These are phyloP conservation scores for Candida maesae DNA, from an alignment of 805 yeast species.

Conservation along the genomic window DNA sequence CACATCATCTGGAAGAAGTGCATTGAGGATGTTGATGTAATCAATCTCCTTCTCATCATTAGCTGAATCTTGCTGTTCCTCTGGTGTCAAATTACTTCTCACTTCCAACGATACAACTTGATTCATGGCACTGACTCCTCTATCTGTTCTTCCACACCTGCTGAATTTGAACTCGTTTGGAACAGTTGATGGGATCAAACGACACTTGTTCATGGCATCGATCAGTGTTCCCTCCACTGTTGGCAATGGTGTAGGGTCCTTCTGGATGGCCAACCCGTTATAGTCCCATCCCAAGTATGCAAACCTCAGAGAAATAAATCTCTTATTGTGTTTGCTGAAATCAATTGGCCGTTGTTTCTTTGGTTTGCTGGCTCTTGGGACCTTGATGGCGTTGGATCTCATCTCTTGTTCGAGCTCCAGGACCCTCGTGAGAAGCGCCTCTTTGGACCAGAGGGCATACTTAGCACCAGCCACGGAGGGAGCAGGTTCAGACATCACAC, in stretches of 20 bases:
- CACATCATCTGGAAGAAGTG: slow-evolving; percentile 75
- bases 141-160: slow-evolving; percentile 92
- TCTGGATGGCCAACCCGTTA: slow-evolving; percentile 83
- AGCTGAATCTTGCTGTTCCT: slow-evolving; percentile 53
- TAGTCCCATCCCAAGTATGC: slow-evolving; percentile 94
- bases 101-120: slow-evolving; percentile 83
- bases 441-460: slow-evolving; percentile 61
- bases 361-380: slow-evolving; percentile 1
- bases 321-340: slow-evolving; percentile 53
- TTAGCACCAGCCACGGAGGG: slow-evolving; percentile 13
- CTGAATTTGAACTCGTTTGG: slow-evolving; percentile 70
- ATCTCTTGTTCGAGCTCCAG: slow-evolving; percentile 47
- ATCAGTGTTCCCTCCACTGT: slow-evolving; percentile 81
- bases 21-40: slow-evolving; percentile 71
- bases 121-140: slow-evolving; percentile 95
- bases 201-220: slow-evolving; percentile 65
- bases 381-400: slow-evolving; percentile 7
- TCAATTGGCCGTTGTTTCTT: slow-evolving; percentile 47
- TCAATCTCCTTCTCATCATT: slow-evolving; percentile 70
- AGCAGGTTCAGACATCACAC: slow-evolving; percentile 5
- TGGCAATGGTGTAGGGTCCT: slow-evolving; percentile 70
- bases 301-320: slow-evolving; percentile 77
- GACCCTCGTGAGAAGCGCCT: slow-evolving; percentile 57
- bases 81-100: slow-evolving; percentile 60
- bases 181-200: slow-evolving; percentile 55